Conservation (phyloP, 306 rosid species). For the Malus fusca region DNA sequence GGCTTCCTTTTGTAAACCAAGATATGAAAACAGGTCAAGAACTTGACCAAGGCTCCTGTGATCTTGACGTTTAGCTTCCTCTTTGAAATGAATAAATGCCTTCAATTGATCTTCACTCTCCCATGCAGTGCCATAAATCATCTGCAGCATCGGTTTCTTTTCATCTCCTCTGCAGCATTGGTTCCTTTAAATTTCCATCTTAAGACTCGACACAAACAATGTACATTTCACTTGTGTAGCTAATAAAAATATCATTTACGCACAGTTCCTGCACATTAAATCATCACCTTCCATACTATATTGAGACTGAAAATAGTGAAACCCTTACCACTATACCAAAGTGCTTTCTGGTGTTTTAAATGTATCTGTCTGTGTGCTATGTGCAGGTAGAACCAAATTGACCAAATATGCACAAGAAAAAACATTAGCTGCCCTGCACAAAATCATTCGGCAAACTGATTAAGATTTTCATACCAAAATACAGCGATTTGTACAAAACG, state of each 20-base stretch:
- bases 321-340: constrained; percentile 90
- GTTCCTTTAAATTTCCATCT: too few species aligned
- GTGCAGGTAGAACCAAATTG: constrained; percentile 74
- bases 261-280: neutral
- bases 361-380: constrained; percentile 73
- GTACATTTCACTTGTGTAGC: neutral
- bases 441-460: constrained; percentile 16
- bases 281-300: neutral
- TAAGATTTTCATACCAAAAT: constrained; percentile 9
- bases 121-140: constrained; percentile 98
- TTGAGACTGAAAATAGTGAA: neutral
- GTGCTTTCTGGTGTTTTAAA: constrained; percentile 77
- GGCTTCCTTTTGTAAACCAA: too few species aligned
- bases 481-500: neutral
- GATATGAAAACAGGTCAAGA: too few species aligned
- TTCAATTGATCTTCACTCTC: constrained; percentile 85
- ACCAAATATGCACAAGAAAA: constrained; percentile 90
- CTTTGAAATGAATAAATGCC: constrained; percentile 88
- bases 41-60: constrained; percentile 92
- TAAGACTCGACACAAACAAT: neutral
- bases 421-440: constrained; percentile 84
- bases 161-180: constrained; percentile 92
- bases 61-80: constrained; percentile 93
- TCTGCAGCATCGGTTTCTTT: constrained; percentile 84
- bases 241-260: neutral